Evolutionary conservation across 345 rosid genomes (phyloP), one percentile per base, ranked within the genome.

Genomic region (Hevea brasiliensis): DNA sequence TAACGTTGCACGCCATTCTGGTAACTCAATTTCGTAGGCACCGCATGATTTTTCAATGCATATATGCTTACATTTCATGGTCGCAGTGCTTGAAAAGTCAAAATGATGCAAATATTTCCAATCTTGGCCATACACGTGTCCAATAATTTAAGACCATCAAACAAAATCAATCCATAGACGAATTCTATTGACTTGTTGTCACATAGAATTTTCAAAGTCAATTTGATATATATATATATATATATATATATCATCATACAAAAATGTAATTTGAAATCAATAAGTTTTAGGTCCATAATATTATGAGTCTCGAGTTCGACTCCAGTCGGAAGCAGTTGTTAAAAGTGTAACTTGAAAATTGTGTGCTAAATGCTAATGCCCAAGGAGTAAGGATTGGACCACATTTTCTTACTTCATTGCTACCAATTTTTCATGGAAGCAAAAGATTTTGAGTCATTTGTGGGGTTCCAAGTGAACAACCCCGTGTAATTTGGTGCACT

Each of bases 11-110:
- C n/a, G 7, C 20, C 37, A 6, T 59, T 65, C 35, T 51, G 17
- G 13, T n/a, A 53, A 32, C 71, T 76, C 27, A 77, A 72, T 47
- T 72, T 48, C 8, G 14, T 78, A 58, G 80, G 82, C 80, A 77
- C 84, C 80, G 73, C 59, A 6, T 54, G 21, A 60, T 80, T 73
- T 48, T 50, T 50, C 55, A 50, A 50, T 5, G 7, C 2, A 50
- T 20, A 14, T 50, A 18, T 50, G 55, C n/a, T 50, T 50, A 4
- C n/a, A 50, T 14, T 50, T 50, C 17, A 50, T 17, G 6, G 7
- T 2, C n/a, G 17, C n/a, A 15, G 18, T 14, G 55, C 55, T 15
- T 26, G 23, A 53, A 67, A 53, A 29, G 42, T 17, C 59, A 7
- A 32, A 20, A 3, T 42, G 18, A 24, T 23, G 59, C 2, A 29